phyloP scores from a whole-genome alignment of 202 grass and related monocot species.

The Zoysia matrella region DNA sequence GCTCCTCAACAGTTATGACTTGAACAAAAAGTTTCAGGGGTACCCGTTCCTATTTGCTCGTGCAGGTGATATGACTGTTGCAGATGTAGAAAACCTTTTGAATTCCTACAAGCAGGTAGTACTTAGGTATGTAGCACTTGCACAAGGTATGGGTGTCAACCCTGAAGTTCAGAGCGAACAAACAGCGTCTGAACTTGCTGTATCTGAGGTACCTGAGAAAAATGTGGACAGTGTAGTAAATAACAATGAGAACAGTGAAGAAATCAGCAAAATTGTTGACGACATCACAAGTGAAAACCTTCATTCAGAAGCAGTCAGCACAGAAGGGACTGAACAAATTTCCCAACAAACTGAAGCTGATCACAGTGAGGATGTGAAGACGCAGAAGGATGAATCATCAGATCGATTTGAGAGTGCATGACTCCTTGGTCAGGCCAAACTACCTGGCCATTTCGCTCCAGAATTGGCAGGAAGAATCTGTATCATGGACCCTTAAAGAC shows the following conservation, averaged over 20 bases:
- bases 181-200: constrained; percentile 37
- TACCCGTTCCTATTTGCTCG: constrained; percentile 84
- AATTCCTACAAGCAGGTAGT: constrained; percentile 90
- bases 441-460: not conserved
- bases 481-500: not conserved
- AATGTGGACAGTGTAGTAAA: constrained; percentile 34
- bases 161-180: constrained; percentile 45
- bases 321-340: not conserved
- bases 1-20: constrained; percentile 74
- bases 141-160: constrained; percentile 65
- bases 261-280: constrained; percentile 31
- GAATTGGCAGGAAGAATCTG: constrained; percentile 1
- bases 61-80: constrained; percentile 88
- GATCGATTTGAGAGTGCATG: constrained; percentile 38
- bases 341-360: constrained; percentile 24
- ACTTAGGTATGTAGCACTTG: constrained; percentile 74
- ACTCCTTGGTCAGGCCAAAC: not conserved
- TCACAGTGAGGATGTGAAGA: constrained; percentile 28
- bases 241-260: constrained; percentile 35
- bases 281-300: constrained; percentile 36
- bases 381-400: constrained; percentile 30
- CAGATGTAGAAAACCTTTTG: constrained; percentile 88
- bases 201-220: constrained; percentile 41
- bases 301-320: constrained; percentile 38
- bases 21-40: constrained; percentile 73